phyloP scores from a whole-genome alignment of 345 rosid species.

The Eucalyptus guilfoylei region DNA sequence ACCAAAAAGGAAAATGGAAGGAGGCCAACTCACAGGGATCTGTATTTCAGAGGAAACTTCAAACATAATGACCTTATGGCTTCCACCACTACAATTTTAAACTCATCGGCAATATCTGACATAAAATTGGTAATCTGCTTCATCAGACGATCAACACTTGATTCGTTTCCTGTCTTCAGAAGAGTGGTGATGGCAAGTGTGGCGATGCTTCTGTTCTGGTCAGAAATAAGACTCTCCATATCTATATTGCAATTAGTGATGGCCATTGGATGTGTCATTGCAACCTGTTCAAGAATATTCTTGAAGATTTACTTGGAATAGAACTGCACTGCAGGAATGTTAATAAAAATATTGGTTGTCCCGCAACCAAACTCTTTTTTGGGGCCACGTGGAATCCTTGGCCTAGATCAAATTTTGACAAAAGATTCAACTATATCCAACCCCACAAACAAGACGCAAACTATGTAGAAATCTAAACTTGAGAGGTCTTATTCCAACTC shows the following conservation, averaged over 20 bases:
- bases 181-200: slow-evolving; percentile 98
- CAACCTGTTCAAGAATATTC: slow-evolving; percentile 47
- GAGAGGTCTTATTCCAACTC: not conserved
- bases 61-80: slow-evolving; percentile 95
- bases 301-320: not conserved
- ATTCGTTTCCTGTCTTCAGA: slow-evolving; percentile 96
- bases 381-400: not conserved
- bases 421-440: not conserved
- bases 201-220: slow-evolving; percentile 97
- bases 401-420: not conserved
- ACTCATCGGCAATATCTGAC: slow-evolving; percentile 99
- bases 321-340: not conserved
- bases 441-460: not conserved
- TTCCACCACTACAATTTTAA: slow-evolving; percentile 97
- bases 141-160: slow-evolving; percentile 97
- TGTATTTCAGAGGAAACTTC: slow-evolving; percentile 93
- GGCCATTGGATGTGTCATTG: slow-evolving; percentile 99
- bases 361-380: not conserved
- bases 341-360: not conserved
- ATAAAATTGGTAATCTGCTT: slow-evolving; percentile 97
- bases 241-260: slow-evolving; percentile 98
- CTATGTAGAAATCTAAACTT: not conserved
- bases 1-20: not conserved
- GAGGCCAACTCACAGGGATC: slow-evolving; percentile 64
- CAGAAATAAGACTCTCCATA: slow-evolving; percentile 97